Conservation (phyloP, 306 rosid species). For the Glycine tomentella region DNA sequence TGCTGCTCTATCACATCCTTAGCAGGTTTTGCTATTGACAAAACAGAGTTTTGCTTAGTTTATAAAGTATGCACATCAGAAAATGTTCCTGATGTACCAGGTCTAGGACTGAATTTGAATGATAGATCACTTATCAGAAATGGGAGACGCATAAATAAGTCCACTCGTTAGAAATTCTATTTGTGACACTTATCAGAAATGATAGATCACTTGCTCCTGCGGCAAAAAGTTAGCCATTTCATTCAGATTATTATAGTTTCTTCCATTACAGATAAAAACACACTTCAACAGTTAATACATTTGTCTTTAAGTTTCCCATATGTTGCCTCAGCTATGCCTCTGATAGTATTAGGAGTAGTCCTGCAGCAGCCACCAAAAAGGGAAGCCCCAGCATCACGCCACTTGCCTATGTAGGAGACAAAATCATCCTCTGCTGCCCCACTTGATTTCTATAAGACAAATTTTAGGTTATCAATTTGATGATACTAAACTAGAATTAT, state of each 20-base stretch:
- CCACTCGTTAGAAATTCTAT: neutral
- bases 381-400: slow-evolving; percentile 87
- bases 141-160: neutral
- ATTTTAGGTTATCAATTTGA: slow-evolving; percentile 1
- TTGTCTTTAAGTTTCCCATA: slow-evolving; percentile 41
- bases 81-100: neutral
- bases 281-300: slow-evolving; percentile 31
- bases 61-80: neutral
- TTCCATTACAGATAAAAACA: neutral
- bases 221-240: slow-evolving; percentile 6
- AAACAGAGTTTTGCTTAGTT: neutral
- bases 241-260: neutral
- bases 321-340: slow-evolving; percentile 70
- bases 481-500: neutral
- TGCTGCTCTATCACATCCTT: neutral
- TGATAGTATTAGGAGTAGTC: slow-evolving; percentile 83
- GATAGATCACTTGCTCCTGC: neutral
- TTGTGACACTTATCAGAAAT: neutral
- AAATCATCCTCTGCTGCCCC: slow-evolving; percentile 69
- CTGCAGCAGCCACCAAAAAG: slow-evolving; percentile 96
- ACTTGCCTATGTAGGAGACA: slow-evolving; percentile 70
- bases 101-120: neutral
- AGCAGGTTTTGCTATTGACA: neutral
- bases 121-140: too few species aligned
- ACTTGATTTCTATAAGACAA: slow-evolving; percentile 61